A percentile compares a stretch with the other conserved stretches of the same genome.
Evolutionary conservation across 108 stramenopile genomes (phyloP).

Genomic region (Chaetoceros muelleri): DNA sequence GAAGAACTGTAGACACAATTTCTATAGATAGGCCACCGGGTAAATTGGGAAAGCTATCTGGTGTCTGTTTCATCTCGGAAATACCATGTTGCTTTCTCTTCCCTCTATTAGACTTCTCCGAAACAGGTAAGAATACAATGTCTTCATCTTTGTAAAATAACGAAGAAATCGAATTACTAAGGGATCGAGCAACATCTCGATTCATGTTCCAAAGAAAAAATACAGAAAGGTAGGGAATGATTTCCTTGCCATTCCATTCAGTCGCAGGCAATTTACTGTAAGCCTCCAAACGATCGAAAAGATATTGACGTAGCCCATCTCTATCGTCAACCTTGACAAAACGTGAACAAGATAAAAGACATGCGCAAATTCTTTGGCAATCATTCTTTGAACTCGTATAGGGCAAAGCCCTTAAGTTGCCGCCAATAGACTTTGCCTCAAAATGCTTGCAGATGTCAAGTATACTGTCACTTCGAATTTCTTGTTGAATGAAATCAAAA

Average conservation of each 20-base stretch:
- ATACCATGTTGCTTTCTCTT: constrained; percentile 5
- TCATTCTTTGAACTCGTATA: no score
- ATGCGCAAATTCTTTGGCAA: no score
- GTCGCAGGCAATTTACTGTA: not conserved
- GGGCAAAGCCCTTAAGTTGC: no score
- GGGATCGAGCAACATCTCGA: constrained; percentile 34
- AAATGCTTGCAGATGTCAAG: no score
- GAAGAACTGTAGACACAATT: constrained; percentile 15
- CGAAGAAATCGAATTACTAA: constrained; percentile 34
- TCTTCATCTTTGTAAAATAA: constrained; percentile 21
- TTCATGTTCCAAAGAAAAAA: constrained; percentile 61
- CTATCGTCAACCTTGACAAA: constrained; percentile 4
- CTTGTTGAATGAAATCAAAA: no score
- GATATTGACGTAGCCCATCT: not conserved
- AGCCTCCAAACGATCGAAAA: not conserved
- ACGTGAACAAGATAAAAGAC: no score
- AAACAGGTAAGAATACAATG: constrained; percentile 11
- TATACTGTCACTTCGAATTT: no score
- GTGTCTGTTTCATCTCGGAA: not conserved
- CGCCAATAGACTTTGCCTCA: no score
- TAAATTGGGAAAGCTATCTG: constrained; percentile 9
- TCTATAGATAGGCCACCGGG: constrained; percentile 11
- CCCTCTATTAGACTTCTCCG: not conserved
- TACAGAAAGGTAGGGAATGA: constrained; percentile 43
- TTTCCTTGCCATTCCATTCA: constrained; percentile 6